Percentiles rank a stretch among this genome's conserved stretches.
These are phyloP conservation scores for Lecanoromycetidae sp. DNA, from an alignment of 2,329 filamentous ascomycete species.

Conservation along the genomic window DNA sequence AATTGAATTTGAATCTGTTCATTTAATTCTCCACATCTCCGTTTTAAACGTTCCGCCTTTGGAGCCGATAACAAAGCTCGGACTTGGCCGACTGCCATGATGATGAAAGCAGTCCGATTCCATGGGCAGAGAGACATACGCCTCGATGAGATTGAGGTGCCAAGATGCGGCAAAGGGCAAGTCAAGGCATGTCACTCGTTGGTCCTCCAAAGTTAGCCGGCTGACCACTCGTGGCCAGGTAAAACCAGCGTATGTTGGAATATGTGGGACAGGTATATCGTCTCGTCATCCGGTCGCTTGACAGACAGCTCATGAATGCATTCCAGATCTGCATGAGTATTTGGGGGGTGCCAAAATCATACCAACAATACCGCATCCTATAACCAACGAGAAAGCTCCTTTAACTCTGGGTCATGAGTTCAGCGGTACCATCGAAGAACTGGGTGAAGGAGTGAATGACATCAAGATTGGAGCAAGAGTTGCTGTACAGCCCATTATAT, in stretches of 20 bases:
- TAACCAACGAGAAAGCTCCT: conserved; percentile 41
- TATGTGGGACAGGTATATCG: conserved; percentile 30
- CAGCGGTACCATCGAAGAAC: conserved; percentile 39
- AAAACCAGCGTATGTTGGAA: conserved; percentile 31
- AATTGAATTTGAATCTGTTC: not conserved
- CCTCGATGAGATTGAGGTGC: conserved; percentile 32
- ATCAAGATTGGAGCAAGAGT: conserved; percentile 39
- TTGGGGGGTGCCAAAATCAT: conserved; percentile 37
- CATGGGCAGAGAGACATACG: conserved; percentile 34
- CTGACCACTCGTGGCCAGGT: conserved; percentile 18
- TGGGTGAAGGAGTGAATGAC: conserved; percentile 38
- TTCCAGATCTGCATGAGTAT: conserved; percentile 34
- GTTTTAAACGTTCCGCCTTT: not conserved
- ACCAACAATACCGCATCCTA: conserved; percentile 41
- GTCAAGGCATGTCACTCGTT: no score
- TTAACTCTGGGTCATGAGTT: conserved; percentile 45
- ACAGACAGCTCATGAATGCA: not conserved
- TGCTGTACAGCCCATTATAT: conserved; percentile 42
- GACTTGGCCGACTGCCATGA: conserved; percentile 12
- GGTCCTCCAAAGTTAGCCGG: no score
- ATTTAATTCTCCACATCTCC: not conserved
- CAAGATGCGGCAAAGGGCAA: conserved; percentile 29
- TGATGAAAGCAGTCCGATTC: conserved; percentile 37
- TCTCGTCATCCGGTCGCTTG: not conserved
- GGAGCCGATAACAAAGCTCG: not conserved